Conservation (phyloP, 2,329 filamentous ascomycete species). For the Pseudogymnoascus sp. region DNA sequence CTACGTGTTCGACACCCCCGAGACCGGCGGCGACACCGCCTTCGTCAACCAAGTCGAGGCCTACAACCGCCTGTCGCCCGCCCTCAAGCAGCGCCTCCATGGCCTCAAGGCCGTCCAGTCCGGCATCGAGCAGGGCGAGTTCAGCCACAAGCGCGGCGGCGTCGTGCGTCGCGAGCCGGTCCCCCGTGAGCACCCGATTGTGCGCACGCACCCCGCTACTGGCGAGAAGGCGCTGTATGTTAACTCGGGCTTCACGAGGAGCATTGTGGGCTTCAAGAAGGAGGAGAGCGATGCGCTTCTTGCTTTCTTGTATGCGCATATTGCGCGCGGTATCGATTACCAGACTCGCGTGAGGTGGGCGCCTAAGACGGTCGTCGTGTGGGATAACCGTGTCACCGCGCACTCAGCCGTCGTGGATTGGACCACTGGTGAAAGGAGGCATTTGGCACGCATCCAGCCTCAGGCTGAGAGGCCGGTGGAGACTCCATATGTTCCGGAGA, state of each 20-base stretch:
- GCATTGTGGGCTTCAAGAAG: slow-evolving; percentile 76
- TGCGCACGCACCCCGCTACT: slow-evolving; percentile 74
- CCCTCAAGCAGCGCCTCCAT: slow-evolving; percentile 73
- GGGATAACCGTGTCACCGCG: slow-evolving; percentile 76
- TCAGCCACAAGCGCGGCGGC: slow-evolving; percentile 58
- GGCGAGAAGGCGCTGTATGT: slow-evolving; percentile 80
- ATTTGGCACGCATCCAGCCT: slow-evolving; percentile 73
- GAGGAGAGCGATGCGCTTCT: slow-evolving; percentile 72
- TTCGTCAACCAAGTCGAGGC: slow-evolving; percentile 76
- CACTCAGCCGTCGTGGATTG: slow-evolving; percentile 75
- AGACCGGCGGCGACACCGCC: slow-evolving; percentile 75
- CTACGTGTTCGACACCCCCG: slow-evolving; percentile 77
- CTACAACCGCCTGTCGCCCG: slow-evolving; percentile 71
- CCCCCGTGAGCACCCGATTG: slow-evolving; percentile 66
- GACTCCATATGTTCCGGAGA: slow-evolving; percentile 43
- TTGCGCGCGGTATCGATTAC: slow-evolving; percentile 62
- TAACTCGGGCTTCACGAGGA: slow-evolving; percentile 69
- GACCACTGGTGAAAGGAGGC: slow-evolving; percentile 67
- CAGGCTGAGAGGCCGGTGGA: slow-evolving; percentile 72
- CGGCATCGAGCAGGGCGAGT: slow-evolving; percentile 71
- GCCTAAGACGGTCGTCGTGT: slow-evolving; percentile 68
- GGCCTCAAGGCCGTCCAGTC: slow-evolving; percentile 77
- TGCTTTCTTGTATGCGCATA: slow-evolving; percentile 68
- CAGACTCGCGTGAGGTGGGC: slow-evolving; percentile 70
- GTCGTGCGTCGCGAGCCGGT: slow-evolving; percentile 72